Percentiles rank a stretch among this genome's conserved stretches.
phyloP scores from a whole-genome alignment of 805 yeast species.

The Barnettozyma siamensis region DNA sequence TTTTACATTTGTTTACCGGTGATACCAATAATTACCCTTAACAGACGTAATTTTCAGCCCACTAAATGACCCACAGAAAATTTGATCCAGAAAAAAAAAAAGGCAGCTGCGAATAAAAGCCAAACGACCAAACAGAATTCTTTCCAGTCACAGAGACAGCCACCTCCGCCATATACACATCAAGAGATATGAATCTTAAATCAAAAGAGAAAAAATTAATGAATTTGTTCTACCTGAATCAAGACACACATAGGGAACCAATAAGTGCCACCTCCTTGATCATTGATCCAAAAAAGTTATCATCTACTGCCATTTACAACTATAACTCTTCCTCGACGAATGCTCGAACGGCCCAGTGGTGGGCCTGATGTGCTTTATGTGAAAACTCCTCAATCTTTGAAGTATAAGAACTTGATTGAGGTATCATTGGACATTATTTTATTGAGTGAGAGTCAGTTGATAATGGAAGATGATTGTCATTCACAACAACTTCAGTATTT shows the following conservation, averaged over 20 bases:
- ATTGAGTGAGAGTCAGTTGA: constrained; percentile 27
- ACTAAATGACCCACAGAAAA: too few relatives aligned
- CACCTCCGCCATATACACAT: not conserved
- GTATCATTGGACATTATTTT: constrained; percentile 27
- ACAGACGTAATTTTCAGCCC: too few relatives aligned
- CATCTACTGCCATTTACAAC: constrained; percentile 4
- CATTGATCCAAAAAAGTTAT: constrained; percentile 12
- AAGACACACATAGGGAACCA: constrained; percentile 6
- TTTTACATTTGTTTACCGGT: too few relatives aligned
- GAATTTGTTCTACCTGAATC: constrained; percentile 13
- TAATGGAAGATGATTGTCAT: constrained; percentile 19
- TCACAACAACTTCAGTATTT: constrained; percentile 11
- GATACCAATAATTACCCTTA: too few relatives aligned
- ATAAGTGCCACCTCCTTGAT: constrained; percentile 10
- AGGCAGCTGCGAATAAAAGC: too few relatives aligned
- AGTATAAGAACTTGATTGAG: constrained; percentile 21
- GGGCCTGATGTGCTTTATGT: constrained; percentile 26
- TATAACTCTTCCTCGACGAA: constrained; percentile 16
- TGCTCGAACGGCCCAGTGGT: constrained; percentile 24
- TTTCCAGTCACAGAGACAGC: not conserved
- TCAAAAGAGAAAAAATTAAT: constrained; percentile 13
- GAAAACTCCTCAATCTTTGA: constrained; percentile 25
- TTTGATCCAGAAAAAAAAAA: too few relatives aligned
- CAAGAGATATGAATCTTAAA: constrained; percentile 4
- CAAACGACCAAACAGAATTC: too few relatives aligned